A percentile compares a stretch with the other conserved stretches of the same genome.
Conservation (phyloP, 2,329 filamentous ascomycete genomes). For the Clonostachys rhizophaga region DNA sequence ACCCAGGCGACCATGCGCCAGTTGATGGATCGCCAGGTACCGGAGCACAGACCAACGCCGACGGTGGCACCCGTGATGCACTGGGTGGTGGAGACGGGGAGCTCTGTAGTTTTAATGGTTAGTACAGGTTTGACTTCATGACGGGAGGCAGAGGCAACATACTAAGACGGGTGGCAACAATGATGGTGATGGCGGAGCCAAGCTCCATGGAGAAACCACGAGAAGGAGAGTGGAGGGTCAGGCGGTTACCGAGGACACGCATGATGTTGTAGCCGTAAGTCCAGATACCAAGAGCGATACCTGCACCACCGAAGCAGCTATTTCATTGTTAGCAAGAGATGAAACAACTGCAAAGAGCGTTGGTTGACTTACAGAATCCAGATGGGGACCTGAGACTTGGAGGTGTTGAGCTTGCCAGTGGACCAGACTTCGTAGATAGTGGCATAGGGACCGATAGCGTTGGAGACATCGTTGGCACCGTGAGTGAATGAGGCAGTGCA, state of each 20-base stretch:
- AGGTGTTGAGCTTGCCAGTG: conserved; percentile 25
- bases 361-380: conserved; percentile 32
- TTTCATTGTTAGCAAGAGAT: too few species aligned
- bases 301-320: conserved; percentile 34
- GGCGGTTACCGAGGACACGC: conserved; percentile 49
- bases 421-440: conserved; percentile 46
- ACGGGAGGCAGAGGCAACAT: neutral
- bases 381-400: conserved; percentile 33
- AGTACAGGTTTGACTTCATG: neutral
- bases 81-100: conserved; percentile 49
- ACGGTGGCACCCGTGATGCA: conserved; percentile 47
- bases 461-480: conserved; percentile 51
- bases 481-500: conserved; percentile 51
- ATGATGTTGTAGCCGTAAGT: conserved; percentile 63
- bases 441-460: conserved; percentile 45
- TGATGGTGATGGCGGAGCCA: conserved; percentile 44
- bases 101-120: conserved; percentile 6
- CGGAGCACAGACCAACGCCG: conserved; percentile 45
- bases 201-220: conserved; percentile 48
- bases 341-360: too few species aligned
- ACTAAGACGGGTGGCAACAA: conserved; percentile 45
- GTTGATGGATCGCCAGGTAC: conserved; percentile 43
- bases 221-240: conserved; percentile 49
- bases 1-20: conserved; percentile 41
- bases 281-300: conserved; percentile 51